Percentiles rank a stretch among this genome's conserved stretches.
phyloP scores from a whole-genome alignment of 2,329 filamentous ascomycete genomes.

The Didymella keratinophila region DNA sequence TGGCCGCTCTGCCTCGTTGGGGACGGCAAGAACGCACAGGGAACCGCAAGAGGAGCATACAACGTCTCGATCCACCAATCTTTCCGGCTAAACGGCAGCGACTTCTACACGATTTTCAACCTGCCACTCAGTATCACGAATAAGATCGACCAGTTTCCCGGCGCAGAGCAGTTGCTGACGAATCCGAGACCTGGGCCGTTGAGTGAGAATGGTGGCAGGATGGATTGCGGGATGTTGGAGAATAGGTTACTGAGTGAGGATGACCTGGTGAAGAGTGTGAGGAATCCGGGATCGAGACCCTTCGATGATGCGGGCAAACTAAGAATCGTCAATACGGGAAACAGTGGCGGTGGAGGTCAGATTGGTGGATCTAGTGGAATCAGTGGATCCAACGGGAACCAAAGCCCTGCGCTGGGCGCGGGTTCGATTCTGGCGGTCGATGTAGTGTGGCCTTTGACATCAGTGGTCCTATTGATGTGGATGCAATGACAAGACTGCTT shows the following conservation, averaged over 20 bases:
- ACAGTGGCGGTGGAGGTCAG: not conserved
- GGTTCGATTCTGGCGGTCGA: not conserved
- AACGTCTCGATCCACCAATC: constrained; percentile 77
- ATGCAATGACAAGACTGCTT: not conserved
- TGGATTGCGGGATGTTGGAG: constrained; percentile 40
- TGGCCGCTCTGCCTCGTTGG: constrained; percentile 75
- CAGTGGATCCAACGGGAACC: not conserved
- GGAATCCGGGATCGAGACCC: constrained; percentile 45
- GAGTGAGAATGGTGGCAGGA: constrained; percentile 45
- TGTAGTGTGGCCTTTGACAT: not conserved
- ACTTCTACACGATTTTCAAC: constrained; percentile 75
- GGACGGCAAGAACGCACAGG: constrained; percentile 56
- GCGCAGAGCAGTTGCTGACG: constrained; percentile 42
- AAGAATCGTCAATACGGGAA: not conserved
- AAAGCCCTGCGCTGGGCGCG: constrained; percentile 5
- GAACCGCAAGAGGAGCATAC: constrained; percentile 67
- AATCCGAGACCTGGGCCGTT: constrained; percentile 46
- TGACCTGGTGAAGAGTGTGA: constrained; percentile 40
- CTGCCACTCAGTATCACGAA: constrained; percentile 74
- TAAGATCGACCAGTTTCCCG: constrained; percentile 57
- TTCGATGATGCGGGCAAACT: constrained; percentile 7
- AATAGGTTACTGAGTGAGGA: constrained; percentile 40
- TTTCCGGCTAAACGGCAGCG: constrained; percentile 69
- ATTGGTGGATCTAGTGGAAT: constrained; percentile 1
- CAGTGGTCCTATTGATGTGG: not conserved